Evolutionary conservation across 345 rosid species (phyloP), one percentile per base, ranked within the genome.

Genomic region (Salix brachista): DNA sequence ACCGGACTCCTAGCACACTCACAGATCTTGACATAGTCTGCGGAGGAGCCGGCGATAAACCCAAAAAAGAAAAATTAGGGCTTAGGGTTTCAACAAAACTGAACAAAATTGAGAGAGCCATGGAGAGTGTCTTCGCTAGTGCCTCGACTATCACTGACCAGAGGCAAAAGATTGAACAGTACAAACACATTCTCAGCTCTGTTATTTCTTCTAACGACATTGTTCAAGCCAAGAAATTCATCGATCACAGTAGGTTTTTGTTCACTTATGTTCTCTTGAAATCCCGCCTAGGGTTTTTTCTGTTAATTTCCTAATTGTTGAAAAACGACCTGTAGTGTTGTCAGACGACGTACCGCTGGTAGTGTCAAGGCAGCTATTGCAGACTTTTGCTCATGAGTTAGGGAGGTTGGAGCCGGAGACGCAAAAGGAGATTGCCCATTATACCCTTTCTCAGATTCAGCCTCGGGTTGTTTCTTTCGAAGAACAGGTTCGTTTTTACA

Each of bases 121-220:
- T 96, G 99, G 94, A 93, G 68, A 86, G 87, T 76, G 93, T 94
- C 44, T 89, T 93, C 71, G 87, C 85, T 30, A 86, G 77, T 82
- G 99, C 98, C 56, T 84, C 98, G 23, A 83, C 90, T 62, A 89
- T 96, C 78, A 64, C 84, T 3, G 98, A 96, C 84, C 99, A 93
- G 90, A 93, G 99, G 86, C 96, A 91, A 84, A 96, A 92, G 90
- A 96, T 96, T 85, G 99, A 96, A 80, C 98, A 93, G 88, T 96
- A 96, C 88, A 91, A 96, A 86, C 91, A 86, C 81, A 93, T 96
- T 77, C 90, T 96, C 65, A 84, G 97, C 58, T 81, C 96, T 67
- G 97, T 96, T 34, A 83, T 93, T 75, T 89, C 98, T 12, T 93
- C 97, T 17, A 92, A 89, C 84, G 92, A 96, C 82, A 84, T 93